Conservation (phyloP, 257 asterid species). For the Nicotiana undulata region DNA sequence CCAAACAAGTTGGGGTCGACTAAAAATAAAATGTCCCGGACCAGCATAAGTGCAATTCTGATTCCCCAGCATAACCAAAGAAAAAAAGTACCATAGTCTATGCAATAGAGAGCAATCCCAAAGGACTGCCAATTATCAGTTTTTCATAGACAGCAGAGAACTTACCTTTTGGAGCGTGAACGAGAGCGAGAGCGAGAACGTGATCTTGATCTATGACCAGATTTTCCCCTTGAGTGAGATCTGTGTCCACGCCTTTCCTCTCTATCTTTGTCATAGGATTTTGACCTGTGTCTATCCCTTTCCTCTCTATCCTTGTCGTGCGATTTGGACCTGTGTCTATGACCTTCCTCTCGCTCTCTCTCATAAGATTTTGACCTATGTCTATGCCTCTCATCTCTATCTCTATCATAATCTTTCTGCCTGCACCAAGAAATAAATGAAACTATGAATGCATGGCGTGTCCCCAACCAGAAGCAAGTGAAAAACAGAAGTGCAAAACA, state of each 20-base stretch:
- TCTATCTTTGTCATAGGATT: constrained; percentile 40
- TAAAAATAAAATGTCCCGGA: too few relatives aligned
- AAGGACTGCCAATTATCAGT: not conserved
- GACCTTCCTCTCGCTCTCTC: constrained; percentile 61
- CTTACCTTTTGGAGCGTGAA: constrained; percentile 11
- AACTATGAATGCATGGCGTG: not conserved
- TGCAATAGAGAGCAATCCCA: not conserved
- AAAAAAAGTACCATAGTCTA: not conserved
- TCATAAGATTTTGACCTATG: constrained; percentile 26
- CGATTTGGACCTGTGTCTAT: constrained; percentile 40
- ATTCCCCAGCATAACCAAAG: not conserved
- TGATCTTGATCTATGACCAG: constrained; percentile 69
- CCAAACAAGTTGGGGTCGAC: not conserved
- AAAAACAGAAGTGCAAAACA: not conserved
- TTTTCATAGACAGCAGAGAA: not conserved
- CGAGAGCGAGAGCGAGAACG: constrained; percentile 30
- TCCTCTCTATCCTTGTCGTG: constrained; percentile 10
- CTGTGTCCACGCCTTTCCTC: constrained; percentile 53
- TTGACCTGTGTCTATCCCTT: not conserved
- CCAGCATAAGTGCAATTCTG: too few relatives aligned
- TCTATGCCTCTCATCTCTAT: constrained; percentile 3
- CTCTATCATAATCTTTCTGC: constrained; percentile 40
- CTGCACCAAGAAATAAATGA: constrained; percentile 27
- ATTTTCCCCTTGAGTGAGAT: constrained; percentile 59
- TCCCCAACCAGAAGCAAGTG: not conserved